Evolutionary conservation across 495 filamentous ascomycete species (phyloP), one percentile per base, ranked within the genome.

Genomic region (Penicillium taxi): DNA sequence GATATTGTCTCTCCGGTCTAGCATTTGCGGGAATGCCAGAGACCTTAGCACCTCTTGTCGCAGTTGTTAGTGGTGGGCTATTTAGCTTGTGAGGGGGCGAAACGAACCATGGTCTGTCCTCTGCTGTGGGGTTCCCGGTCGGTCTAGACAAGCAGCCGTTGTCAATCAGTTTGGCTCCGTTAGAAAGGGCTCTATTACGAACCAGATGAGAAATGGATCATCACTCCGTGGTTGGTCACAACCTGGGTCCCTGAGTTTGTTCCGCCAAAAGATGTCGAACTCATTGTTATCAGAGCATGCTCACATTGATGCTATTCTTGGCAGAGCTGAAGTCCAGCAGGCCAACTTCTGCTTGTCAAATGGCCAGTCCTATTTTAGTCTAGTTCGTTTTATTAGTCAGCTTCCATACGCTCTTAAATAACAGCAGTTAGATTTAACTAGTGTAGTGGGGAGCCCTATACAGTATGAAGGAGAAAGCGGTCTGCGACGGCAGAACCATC

Each of bases 11-110:
- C 39, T 41, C 11, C 42, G 30, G 6, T 43, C 30, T 9, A 31
- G 21, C 47, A 50, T 50, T 21, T 42, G 22, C 9, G 42, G 37
- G 22, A 50, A 50, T 28, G 38, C 34, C 4, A 46, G 42, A 5
- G 42, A 50, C 37, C 15, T 19, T 18, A 42, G 26, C 16, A 43
- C 8, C 26, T 32, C 32, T 43, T n/a, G 27, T 16, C 3, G 19
- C 13, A 15, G 20, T 28, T 15, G 27, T 39, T 3, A 32, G 27
- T 39, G 27, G 12, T 2, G 15, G 12, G 13, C 4, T 31, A 8
- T 39, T 25, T 25, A 1, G 32, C 20, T 25, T 6, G 26, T 24
- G n/a, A 32, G 5, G 9, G 26, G 27, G 21, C 15, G 20, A 20
- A 24, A 19, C 37, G 21, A 32, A 39, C 37, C 37, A 6, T 32